Evolutionary conservation across 2,329 filamentous ascomycete species (phyloP).

Genomic region (Exophiala oligosperma): DNA sequence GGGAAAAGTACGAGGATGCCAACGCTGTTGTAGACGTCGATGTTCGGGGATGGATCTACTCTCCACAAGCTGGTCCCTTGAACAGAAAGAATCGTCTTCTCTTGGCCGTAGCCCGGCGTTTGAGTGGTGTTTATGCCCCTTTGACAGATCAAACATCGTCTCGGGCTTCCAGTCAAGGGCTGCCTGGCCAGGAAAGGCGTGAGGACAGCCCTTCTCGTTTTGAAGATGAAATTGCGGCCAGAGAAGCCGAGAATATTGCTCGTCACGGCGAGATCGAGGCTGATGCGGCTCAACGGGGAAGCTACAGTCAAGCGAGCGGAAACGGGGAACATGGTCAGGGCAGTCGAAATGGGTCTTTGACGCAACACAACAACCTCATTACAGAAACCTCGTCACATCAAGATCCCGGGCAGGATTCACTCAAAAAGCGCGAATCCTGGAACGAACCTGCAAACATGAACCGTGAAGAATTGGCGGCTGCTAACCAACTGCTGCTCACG

Average conservation of each 20-base stretch:
- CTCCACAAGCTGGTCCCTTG: conserved; percentile 79
- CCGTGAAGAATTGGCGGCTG: conserved; percentile 71
- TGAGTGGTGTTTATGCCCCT: conserved; percentile 82
- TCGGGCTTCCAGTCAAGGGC: conserved; percentile 46
- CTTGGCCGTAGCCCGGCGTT: conserved; percentile 79
- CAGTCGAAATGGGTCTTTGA: conserved; percentile 19
- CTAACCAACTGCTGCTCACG: conserved; percentile 85
- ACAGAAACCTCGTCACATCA: conserved; percentile 8
- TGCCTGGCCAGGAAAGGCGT: conserved; percentile 36
- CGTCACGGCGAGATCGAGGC: conserved; percentile 70
- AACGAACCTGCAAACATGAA: conserved; percentile 63
- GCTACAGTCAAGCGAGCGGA: conserved; percentile 49
- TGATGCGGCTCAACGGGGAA: conserved; percentile 67
- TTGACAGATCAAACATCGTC: conserved; percentile 43
- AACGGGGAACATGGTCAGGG: conserved; percentile 41
- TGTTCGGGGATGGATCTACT: conserved; percentile 92
- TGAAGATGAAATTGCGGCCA: conserved; percentile 68
- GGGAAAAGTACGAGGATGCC: conserved; percentile 77
- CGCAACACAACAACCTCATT: too few species aligned
- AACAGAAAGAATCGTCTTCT: conserved; percentile 83
- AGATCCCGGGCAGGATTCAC: conserved; percentile 33
- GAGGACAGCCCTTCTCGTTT: conserved; percentile 53
- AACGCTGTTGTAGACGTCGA: conserved; percentile 90
- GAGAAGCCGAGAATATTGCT: conserved; percentile 76
- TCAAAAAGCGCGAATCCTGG: conserved; percentile 53